Conservation (phyloP, 768 basidiomycete genomes). For the Lepiota brunneoincarnata region DNA sequence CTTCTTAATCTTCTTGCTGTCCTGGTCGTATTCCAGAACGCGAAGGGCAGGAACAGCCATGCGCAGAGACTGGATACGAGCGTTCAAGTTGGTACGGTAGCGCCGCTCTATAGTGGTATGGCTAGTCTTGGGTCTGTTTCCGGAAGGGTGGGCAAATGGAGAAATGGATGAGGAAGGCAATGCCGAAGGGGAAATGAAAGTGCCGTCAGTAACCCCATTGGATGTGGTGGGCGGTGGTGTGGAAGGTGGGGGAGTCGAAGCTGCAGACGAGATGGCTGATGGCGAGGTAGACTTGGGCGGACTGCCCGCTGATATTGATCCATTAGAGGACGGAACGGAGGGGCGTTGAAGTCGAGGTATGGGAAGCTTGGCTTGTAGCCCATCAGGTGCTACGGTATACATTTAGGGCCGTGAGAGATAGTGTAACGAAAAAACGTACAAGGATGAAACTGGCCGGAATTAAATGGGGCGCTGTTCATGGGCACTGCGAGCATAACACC, state of each 20-base stretch:
- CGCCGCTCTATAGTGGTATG: slow-evolving; percentile 89
- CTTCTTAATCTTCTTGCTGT: slow-evolving; percentile 45
- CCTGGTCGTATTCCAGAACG: slow-evolving; percentile 63
- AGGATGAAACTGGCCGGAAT: slow-evolving; percentile 19
- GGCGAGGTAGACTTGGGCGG: slow-evolving; percentile 25
- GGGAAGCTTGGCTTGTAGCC: slow-evolving; percentile 33
- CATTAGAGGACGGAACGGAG: slow-evolving; percentile 16
- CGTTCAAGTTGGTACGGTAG: slow-evolving; percentile 86
- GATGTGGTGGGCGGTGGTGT: slow-evolving; percentile 26
- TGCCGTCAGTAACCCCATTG: slow-evolving; percentile 17
- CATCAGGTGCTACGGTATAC: slow-evolving; percentile 14
- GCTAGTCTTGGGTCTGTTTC: slow-evolving; percentile 71
- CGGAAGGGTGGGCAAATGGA: slow-evolving; percentile 15
- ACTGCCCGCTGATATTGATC: background rate
- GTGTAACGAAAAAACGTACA: slow-evolving; percentile 17
- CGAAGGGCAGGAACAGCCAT: slow-evolving; percentile 83
- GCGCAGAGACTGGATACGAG: slow-evolving; percentile 77
- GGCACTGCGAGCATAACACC: slow-evolving; percentile 55
- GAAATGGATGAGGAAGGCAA: slow-evolving; percentile 3
- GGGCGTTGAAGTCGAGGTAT: slow-evolving; percentile 35
- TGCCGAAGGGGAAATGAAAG: slow-evolving; percentile 16
- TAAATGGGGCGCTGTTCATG: slow-evolving; percentile 33
- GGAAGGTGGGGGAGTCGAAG: slow-evolving; percentile 39
- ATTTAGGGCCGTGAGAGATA: slow-evolving; percentile 4
- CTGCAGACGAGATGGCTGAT: slow-evolving; percentile 41